Evolutionary conservation across 371 early-diverging fungal species (phyloP).

Genomic region (Funneliformis caledonium): DNA sequence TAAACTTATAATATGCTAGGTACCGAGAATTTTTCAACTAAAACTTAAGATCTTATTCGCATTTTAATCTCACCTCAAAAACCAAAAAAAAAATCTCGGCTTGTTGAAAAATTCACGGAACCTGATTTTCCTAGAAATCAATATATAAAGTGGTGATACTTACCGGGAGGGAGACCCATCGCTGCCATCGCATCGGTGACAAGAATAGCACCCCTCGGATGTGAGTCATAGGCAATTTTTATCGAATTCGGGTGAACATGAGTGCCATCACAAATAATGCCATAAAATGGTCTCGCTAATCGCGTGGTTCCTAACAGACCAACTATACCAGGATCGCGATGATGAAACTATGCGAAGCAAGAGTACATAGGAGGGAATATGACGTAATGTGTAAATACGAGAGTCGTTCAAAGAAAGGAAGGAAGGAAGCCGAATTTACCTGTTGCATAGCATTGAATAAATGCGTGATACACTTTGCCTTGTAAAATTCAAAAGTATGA

Average conservation of each 20-base stretch:
- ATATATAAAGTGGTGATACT: no score
- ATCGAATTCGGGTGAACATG: constrained; percentile 83
- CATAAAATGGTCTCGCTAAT: constrained; percentile 72
- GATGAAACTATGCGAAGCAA: constrained; percentile 64
- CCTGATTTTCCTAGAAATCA: no score
- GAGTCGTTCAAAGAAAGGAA: not conserved
- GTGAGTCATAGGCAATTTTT: constrained; percentile 78
- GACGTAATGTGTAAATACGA: not conserved
- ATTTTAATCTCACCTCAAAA: no score
- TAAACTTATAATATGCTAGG: no score
- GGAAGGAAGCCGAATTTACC: constrained; percentile 45
- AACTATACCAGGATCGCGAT: constrained; percentile 80
- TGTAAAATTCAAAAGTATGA: not conserved
- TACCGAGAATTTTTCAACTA: no score
- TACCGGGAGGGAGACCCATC: constrained; percentile 75
- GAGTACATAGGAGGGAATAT: not conserved
- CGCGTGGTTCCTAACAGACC: constrained; percentile 71
- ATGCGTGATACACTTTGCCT: constrained; percentile 68
- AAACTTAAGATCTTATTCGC: no score
- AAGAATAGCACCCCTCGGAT: constrained; percentile 72
- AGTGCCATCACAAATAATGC: constrained; percentile 79
- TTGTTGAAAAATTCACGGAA: no score
- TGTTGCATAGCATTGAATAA: constrained; percentile 86
- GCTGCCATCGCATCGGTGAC: constrained; percentile 83
- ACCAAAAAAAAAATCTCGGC: no score